Conservation (phyloP, 2,329 filamentous ascomycete genomes). For the Trichoderma sp. region DNA sequence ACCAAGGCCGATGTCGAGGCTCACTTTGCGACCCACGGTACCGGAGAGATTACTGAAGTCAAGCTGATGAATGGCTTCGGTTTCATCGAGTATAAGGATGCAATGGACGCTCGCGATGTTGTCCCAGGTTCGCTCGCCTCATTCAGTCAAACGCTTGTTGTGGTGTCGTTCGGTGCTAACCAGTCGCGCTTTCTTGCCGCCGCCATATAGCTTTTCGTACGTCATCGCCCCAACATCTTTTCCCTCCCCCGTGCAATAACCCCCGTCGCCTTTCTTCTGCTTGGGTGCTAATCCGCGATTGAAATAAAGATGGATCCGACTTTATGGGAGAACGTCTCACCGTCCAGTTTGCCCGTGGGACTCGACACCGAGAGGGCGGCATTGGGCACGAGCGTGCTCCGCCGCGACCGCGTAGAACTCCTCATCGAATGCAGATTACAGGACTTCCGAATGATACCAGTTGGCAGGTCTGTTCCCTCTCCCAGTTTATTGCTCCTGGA, state of each 20-base stretch:
- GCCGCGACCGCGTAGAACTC: conserved; percentile 84
- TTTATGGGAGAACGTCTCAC: conserved; percentile 98
- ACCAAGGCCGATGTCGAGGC: conserved; percentile 96
- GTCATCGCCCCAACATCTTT: conserved; percentile 34
- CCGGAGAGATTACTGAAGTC: conserved; percentile 96
- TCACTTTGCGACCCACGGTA: conserved; percentile 93
- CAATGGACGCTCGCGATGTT: conserved; percentile 96
- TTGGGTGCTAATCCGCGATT: neutral
- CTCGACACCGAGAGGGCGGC: conserved; percentile 52
- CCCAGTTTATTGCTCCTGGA: conserved; percentile 55
- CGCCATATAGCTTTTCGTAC: conserved; percentile 56
- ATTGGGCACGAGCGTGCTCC: conserved; percentile 51
- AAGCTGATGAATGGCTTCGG: conserved; percentile 99
- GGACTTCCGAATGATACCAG: conserved; percentile 97
- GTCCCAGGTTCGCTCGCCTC: conserved; percentile 74
- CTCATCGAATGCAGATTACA: conserved; percentile 95
- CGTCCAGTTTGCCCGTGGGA: conserved; percentile 95
- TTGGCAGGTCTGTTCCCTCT: conserved; percentile 95
- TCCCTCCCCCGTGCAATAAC: neutral
- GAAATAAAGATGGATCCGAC: conserved; percentile 79
- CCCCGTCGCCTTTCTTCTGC: conserved; percentile 18
- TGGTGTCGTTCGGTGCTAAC: conserved; percentile 23
- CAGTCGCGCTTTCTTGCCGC: conserved; percentile 18
- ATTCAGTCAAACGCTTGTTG: neutral
- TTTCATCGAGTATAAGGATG: conserved; percentile 99